Evolutionary conservation across 208 protist species (phyloP).

Genomic region (Phytomonas sp.): DNA sequence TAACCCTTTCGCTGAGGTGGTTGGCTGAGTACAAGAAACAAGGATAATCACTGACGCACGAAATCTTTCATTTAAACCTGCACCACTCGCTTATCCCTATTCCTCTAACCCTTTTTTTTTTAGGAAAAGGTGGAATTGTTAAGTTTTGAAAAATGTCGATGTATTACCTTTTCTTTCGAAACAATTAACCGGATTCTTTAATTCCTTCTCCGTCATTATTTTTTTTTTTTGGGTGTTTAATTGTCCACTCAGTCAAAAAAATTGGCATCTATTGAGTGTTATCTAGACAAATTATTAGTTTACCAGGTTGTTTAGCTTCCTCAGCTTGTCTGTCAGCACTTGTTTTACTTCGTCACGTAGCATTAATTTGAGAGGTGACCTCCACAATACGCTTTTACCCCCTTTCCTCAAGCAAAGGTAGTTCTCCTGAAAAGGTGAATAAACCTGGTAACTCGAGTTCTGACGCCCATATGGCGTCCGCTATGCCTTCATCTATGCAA

Average conservation of each 20-base stretch:
- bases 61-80: neutral
- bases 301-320: neutral
- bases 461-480: neutral
- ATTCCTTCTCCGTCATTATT: neutral
- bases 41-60: neutral
- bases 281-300: neutral
- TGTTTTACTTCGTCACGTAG: neutral
- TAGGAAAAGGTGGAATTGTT: neutral
- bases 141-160: neutral
- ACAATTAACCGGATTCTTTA: neutral
- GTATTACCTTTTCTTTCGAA: neutral
- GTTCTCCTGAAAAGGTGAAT: neutral
- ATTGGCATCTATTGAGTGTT: neutral
- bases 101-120: neutral
- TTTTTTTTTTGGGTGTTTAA: neutral
- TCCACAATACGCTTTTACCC: neutral
- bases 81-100: neutral
- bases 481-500: neutral
- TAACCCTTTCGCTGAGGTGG: constrained; percentile 24
- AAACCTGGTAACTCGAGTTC: neutral
- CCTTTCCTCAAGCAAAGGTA: neutral
- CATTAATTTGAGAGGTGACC: neutral
- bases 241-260: neutral
- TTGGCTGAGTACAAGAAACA: constrained; percentile 6
- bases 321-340: neutral